Percentiles rank a stretch among this genome's conserved stretches.
phyloP scores from a whole-genome alignment of 306 rosid species.

The Vigna hirtella region DNA sequence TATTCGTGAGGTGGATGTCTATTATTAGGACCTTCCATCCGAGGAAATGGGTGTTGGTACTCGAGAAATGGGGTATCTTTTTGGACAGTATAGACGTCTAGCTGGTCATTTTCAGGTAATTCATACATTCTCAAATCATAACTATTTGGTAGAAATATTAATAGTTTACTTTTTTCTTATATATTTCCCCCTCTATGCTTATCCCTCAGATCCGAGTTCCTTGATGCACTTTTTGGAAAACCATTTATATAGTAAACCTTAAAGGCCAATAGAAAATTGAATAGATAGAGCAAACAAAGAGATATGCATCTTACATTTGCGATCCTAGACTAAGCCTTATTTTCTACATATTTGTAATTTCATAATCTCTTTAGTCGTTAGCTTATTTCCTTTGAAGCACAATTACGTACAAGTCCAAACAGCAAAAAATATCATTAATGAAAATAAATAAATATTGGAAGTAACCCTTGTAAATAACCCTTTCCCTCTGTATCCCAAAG shows the following conservation, averaged over 20 bases:
- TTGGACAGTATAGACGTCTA: constrained; percentile 97
- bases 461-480: too few species aligned
- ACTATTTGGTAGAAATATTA: constrained; percentile 16
- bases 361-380: not conserved
- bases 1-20: constrained; percentile 47
- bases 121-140: constrained; percentile 35
- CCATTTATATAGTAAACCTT: constrained; percentile 22
- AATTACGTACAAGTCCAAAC: too few species aligned
- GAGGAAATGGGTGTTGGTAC: constrained; percentile 99
- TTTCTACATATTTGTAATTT: too few species aligned
- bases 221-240: constrained; percentile 23
- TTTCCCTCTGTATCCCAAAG: too few species aligned
- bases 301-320: constrained; percentile 22
- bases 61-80: constrained; percentile 99
- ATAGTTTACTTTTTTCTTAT: constrained; percentile 1
- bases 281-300: constrained; percentile 16
- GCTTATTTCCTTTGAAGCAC: too few species aligned
- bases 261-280: not conserved
- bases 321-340: not conserved
- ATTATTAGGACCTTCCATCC: constrained; percentile 92
- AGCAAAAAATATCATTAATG: too few species aligned
- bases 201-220: constrained; percentile 18
- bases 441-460: too few species aligned
- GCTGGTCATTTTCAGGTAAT: constrained; percentile 95
- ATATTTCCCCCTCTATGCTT: not conserved